Evolutionary conservation across 208 protist species (phyloP), one percentile per base, ranked within the genome.

Genomic region (Trypanosoma caninum): DNA sequence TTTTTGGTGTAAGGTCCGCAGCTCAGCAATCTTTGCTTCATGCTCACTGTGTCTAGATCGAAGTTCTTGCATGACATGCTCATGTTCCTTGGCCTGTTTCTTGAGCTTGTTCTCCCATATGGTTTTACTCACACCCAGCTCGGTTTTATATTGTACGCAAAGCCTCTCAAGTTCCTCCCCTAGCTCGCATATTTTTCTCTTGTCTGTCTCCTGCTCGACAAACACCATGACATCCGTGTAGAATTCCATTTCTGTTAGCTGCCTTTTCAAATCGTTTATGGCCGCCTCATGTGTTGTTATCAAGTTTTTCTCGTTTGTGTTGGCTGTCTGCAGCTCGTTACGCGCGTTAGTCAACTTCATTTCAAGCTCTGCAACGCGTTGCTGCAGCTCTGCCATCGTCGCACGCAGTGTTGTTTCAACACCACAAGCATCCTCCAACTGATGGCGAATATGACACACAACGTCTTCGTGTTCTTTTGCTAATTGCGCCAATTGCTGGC

Each of bases 101-200:
- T 38, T 40, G 30, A 14, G 20, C 40, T 54, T 54, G 16, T 40
- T 22, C 16, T 40, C 31, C 48, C 27, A 54, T 4, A 28, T 5
- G 4, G 16, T 9, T 22, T 54, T 18, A 1, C 8, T 54, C 48
- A 14, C 3, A 11, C 25, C 48, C 2, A 34, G 2, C 20, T 41
- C 48, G 6, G 31, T 9, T 20, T 11, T 7, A 25, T 41, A 34
- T 14, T 54, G 27, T 1, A 3, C 23, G 14, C 30, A 31, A 40
- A 47, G 44, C 1, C 23, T n/a, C 4, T 22, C 27, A 25, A 64
- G 16, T n/a, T 67, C 45, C 53, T 63, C 56, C 34, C 69, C 51
- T 16, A 77, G 53, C 11, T 30, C 44, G 20, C 4, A 10, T 22
- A 8, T 40, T 30, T 54, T 54, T 31, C 10, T 30, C 3, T 14